Conservation (phyloP, 2,329 filamentous ascomycete species). For the Onygenales sp. region DNA sequence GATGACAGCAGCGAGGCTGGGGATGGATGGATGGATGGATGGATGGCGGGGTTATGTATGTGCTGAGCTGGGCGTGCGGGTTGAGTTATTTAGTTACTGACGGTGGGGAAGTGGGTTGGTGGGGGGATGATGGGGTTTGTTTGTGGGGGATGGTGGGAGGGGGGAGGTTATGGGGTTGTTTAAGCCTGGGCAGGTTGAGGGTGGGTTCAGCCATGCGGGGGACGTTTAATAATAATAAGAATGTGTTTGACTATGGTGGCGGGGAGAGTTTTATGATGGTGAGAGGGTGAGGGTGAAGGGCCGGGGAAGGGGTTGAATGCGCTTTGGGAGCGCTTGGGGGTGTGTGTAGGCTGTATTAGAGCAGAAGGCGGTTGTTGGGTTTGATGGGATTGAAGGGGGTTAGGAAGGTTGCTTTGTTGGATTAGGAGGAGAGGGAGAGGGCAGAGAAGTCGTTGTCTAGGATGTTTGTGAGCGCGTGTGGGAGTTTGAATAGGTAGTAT, state of each 20-base stretch:
- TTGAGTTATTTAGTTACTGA: constrained; percentile 34
- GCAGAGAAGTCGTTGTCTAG: constrained; percentile 10
- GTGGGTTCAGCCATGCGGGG: constrained; percentile 46
- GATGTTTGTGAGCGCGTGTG: constrained; percentile 22
- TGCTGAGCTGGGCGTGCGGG: no score
- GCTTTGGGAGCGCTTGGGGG: constrained; percentile 16
- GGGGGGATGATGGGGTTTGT: constrained; percentile 45
- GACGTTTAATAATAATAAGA: constrained; percentile 66
- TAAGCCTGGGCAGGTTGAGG: constrained; percentile 35
- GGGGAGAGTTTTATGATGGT: constrained; percentile 28
- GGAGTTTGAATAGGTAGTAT: constrained; percentile 19
- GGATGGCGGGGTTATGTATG: no score
- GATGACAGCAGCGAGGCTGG: no score
- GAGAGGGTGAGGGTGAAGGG: constrained; percentile 9
- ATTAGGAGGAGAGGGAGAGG: neutral
- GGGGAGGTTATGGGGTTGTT: constrained; percentile 50
- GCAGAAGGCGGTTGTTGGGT: neutral
- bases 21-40: no score
- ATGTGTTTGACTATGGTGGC: constrained; percentile 50
- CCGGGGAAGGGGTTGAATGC: constrained; percentile 13
- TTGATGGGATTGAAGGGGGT: neutral
- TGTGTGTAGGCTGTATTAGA: constrained; percentile 12
- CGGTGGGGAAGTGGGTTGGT: constrained; percentile 58
- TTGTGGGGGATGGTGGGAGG: constrained; percentile 57
- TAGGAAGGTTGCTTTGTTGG: constrained; percentile 1